phyloP scores from a whole-genome alignment of 106 monocot species.

The Iris macrosiphon region DNA sequence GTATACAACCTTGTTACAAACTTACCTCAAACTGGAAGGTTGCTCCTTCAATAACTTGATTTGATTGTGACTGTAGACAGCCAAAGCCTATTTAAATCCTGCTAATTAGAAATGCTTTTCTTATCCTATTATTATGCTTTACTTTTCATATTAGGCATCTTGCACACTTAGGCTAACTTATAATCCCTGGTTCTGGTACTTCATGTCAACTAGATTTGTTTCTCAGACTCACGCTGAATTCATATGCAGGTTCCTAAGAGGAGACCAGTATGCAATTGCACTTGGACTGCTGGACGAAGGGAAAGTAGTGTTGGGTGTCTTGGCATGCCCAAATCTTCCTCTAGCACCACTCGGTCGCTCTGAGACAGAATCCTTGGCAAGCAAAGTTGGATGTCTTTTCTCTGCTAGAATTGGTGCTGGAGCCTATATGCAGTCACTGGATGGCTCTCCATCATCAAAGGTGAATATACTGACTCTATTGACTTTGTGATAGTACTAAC shows the following conservation, averaged over 20 bases:
- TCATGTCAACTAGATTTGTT: too few species aligned
- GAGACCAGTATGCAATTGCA: conserved; percentile 98
- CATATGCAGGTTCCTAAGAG: conserved; percentile 96
- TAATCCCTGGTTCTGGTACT: too few species aligned
- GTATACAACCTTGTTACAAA: too few species aligned
- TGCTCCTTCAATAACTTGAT: too few species aligned
- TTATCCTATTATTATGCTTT: too few species aligned
- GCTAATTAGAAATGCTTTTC: too few species aligned
- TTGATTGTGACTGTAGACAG: too few species aligned
- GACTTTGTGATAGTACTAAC: not conserved
- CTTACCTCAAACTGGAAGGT: too few species aligned
- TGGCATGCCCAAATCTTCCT: conserved; percentile 97
- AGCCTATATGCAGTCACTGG: conserved; percentile 53
- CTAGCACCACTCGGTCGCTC: conserved; percentile 27
- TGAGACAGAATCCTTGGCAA: conserved; percentile 6
- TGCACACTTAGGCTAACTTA: too few species aligned
- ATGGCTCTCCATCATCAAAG: conserved; percentile 55
- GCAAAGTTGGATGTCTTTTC: conserved; percentile 80
- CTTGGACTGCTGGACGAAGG: conserved; percentile 85
- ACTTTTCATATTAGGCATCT: too few species aligned
- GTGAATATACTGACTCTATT: conserved; percentile 21
- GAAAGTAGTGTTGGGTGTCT: conserved; percentile 78
- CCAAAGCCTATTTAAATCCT: too few species aligned
- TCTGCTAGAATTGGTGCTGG: conserved; percentile 78
- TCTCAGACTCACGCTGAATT: too few species aligned